Base-by-base conservation (phyloP, 164 flowering plant species). In the Vitis rupestris region DNA sequence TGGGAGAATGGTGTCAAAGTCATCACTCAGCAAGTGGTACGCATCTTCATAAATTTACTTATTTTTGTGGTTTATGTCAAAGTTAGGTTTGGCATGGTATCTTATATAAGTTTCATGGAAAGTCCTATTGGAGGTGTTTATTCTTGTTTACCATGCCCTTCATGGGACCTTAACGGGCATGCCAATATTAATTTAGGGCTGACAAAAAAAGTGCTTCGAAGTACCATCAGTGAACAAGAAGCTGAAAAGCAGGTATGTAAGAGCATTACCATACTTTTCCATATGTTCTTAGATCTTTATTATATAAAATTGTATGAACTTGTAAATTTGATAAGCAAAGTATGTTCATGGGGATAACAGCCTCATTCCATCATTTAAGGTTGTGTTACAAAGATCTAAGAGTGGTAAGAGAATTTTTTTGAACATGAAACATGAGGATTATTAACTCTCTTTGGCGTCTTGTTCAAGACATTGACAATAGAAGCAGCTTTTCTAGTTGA, bases 1-100 rank as follows among this genome's bases (percentile, higher is more conserved):
- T 96, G 99, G 97, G 96, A 29, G 95, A 89, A 70, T 96, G 99
- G 99, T 91, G 98, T 80, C 90, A 82, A 81, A 63, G 57, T 49
- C 98, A 93, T 80, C 99, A 96, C 79, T 85, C 79, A 69, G 95
- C 85, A 50, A 96, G 96, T 74, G 99, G 99, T 93, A 78, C 70
- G 89, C 50, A 50, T 54, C 27, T 63, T 52, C 52, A 37, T 30
- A 58, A 67, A 14, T 16, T 37, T 55, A 9, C 9, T 30, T 48
- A 31, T 47, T 30, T 23, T 53, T 10, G 19, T 12, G 9, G 27
- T 23, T 23, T 23, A 23, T 23, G 27, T 23, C 27, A 23, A 23
- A 23, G 27, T 23, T 31, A 31, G 7, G 44, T 31, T 31, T 31
- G 44, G 4, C 6, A 31, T 31, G 44, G 44, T 31, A 31, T 31